Conservation (phyloP, 768 basidiomycete species). For the Lanmaoa rubissima region DNA sequence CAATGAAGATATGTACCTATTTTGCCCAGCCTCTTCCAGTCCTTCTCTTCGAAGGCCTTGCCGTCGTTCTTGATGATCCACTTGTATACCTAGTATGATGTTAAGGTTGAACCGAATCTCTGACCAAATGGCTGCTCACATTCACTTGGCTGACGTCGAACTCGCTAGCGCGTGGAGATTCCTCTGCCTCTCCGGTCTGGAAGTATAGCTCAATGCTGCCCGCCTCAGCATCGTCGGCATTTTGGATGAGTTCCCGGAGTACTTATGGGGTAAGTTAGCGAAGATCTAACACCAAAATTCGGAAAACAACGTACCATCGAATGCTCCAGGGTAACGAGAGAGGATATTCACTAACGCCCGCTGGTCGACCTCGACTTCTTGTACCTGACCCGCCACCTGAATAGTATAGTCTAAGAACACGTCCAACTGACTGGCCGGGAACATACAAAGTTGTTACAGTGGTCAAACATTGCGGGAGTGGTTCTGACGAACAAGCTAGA, state of each 20-base stretch:
- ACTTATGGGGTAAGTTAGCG: constrained; percentile 26
- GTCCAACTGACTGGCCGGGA: no score
- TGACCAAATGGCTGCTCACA: not conserved
- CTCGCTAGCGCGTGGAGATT: not conserved
- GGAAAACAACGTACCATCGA: constrained; percentile 1
- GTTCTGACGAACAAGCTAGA: not conserved
- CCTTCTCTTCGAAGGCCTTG: not conserved
- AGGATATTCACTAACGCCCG: constrained; percentile 16
- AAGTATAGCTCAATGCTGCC: constrained; percentile 37
- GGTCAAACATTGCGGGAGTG: not conserved
- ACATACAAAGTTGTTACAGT: constrained; percentile 1
- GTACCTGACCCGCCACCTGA: not conserved
- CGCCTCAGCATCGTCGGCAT: constrained; percentile 51
- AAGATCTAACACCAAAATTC: not conserved
- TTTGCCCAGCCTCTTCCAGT: constrained; percentile 15
- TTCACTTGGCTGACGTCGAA: not conserved
- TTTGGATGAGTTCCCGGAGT: constrained; percentile 54
- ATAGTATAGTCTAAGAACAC: not conserved
- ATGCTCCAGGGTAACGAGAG: constrained; percentile 17
- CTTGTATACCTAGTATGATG: constrained; percentile 1
- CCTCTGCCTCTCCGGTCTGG: constrained; percentile 21
- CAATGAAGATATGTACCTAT: constrained; percentile 7
- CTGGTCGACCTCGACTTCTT: constrained; percentile 20
- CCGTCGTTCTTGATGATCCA: constrained; percentile 18
- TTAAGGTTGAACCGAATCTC: not conserved